Evolutionary conservation across 108 stramenopile species (phyloP), one percentile per base, ranked within the genome.

Genomic region (Schizochytrium sp.): DNA sequence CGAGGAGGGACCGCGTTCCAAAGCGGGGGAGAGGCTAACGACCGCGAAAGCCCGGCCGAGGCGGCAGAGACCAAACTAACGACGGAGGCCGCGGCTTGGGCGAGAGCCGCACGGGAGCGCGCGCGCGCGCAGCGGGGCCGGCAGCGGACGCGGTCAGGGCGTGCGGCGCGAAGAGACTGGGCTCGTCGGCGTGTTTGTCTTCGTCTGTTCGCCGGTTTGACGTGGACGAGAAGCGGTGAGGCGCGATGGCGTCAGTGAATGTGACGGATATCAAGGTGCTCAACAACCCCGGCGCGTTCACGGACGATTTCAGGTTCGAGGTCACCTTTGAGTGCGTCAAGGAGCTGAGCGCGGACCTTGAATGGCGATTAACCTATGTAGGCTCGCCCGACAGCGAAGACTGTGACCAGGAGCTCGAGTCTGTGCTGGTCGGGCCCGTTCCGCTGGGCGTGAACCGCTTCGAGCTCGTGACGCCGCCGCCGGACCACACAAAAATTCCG

Each of bases 351-450:
- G 58, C 92, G 91, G 94, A 94, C 69, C 58, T 94, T 45, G 94
- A 99, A 95, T 99, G 98, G 99, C 96, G 97, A 92, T 97, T 99
- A 8, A 93, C 97, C 44, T 99, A 99, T 93, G 99, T 99, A 12
- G 98, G 98, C 3, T 95, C 93, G 44, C 98, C 98, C 34, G 97
- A 98, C 87, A 96, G 97, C 87, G 92, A 94, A 5, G 90, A 89
- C 16, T 91, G 93, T 44, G 99, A 99, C 92, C 98, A 98, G 92
- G 93, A 96, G 29, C 92, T 99, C 5, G 97, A 98, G 90, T 97
- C 98, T 90, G 97, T 98, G 47, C 92, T 97, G 90, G 99, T 99
- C 5, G 99, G 99, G 29, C 99, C 99, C 28, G 96, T 99, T 4
- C 97, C 98, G 10, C 95, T 97, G 19, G 99, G 97, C 43, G 90